A percentile compares a stretch with the other conserved stretches of the same genome.
Evolutionary conservation across 768 basidiomycete species (phyloP).

Genomic region (Lyophyllum decastes): DNA sequence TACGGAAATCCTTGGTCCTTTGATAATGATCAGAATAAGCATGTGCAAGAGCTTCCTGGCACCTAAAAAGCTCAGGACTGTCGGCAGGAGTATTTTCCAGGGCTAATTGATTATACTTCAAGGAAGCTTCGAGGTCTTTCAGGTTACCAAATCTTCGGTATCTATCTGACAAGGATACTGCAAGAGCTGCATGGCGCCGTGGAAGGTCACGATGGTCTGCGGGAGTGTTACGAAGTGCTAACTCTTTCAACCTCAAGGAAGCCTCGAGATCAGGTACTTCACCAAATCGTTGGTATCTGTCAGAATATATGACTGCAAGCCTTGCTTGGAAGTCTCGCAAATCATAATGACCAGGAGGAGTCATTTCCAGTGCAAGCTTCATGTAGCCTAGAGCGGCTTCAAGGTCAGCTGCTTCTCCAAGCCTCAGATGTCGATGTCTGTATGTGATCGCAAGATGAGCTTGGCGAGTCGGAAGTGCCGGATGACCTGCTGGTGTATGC

Average conservation of each 20-base stretch:
- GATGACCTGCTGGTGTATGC: not conserved
- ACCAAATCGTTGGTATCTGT: conserved; percentile 4
- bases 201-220: conserved; percentile 10
- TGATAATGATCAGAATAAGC: conserved; percentile 19
- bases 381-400: not conserved
- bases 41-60: conserved; percentile 19
- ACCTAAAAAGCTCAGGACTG: conserved; percentile 11
- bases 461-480: not conserved
- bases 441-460: not conserved
- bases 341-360: not conserved
- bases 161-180: not conserved
- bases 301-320: not conserved
- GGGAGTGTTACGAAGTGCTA: conserved; percentile 8
- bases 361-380: not conserved
- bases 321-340: not conserved
- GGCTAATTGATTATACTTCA: conserved; percentile 9
- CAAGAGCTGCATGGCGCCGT: conserved; percentile 2
- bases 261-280: conserved; percentile 19
- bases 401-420: not conserved
- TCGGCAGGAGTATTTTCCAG: conserved; percentile 1
- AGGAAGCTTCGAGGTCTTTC: conserved; percentile 20
- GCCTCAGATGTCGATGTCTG: not conserved
- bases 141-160: conserved; percentile 3
- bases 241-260: not conserved
- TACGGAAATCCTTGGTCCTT: conserved; percentile 18